Evolutionary conservation across 768 basidiomycete species (phyloP).

Genomic region (Xerocomellus intermedius): DNA sequence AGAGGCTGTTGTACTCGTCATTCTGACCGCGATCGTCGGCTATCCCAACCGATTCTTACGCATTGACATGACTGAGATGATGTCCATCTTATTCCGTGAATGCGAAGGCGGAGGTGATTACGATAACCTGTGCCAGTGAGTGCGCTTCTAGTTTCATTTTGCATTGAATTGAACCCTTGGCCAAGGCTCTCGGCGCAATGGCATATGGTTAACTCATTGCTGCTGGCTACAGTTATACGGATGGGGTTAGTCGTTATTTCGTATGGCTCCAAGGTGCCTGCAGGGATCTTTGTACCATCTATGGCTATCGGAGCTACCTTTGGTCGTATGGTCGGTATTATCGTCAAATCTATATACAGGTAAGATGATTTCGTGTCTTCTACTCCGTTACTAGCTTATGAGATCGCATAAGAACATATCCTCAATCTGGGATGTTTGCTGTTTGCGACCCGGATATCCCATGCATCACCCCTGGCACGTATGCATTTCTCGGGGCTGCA

Average conservation of each 20-base stretch:
- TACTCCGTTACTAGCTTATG: background rate
- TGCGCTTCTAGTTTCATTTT: slow-evolving; percentile 10
- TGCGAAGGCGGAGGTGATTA: slow-evolving; percentile 93
- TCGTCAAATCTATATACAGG: slow-evolving; percentile 92
- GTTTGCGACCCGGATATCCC: slow-evolving; percentile 89
- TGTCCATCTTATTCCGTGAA: slow-evolving; percentile 93
- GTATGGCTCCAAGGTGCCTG: slow-evolving; percentile 95
- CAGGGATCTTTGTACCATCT: slow-evolving; percentile 97
- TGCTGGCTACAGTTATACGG: slow-evolving; percentile 89
- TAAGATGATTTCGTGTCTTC: slow-evolving; percentile 36
- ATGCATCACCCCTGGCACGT: slow-evolving; percentile 98
- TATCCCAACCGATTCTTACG: slow-evolving; percentile 94
- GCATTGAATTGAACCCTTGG: slow-evolving; percentile 6
- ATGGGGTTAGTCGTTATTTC: slow-evolving; percentile 85
- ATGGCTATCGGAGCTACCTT: slow-evolving; percentile 99
- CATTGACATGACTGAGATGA: slow-evolving; percentile 96
- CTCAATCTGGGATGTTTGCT: slow-evolving; percentile 82
- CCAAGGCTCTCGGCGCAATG: slow-evolving; percentile 84
- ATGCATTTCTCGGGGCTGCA: slow-evolving; percentile 96
- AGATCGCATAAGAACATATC: slow-evolving; percentile 59
- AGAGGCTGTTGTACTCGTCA: slow-evolving; percentile 86
- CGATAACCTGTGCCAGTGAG: slow-evolving; percentile 93
- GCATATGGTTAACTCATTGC: slow-evolving; percentile 89
- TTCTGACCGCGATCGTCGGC: slow-evolving; percentile 86
- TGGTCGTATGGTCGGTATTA: slow-evolving; percentile 94